Conservation (phyloP, 371 early-diverging fungal genomes). For the Apophysomyces elegans region DNA sequence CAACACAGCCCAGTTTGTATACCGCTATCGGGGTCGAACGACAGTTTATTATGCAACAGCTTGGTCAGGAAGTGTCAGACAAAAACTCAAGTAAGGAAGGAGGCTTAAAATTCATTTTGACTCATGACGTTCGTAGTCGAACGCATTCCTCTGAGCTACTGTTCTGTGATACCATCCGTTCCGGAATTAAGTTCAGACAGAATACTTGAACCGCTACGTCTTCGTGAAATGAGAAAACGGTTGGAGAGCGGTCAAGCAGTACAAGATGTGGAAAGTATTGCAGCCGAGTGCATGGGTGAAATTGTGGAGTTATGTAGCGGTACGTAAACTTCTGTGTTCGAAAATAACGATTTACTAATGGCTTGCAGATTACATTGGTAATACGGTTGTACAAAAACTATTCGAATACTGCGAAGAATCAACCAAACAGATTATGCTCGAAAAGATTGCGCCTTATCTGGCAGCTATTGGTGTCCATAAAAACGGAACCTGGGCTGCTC, state of each 20-base stretch:
- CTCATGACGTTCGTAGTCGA: constrained; percentile 14
- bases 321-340: constrained; percentile 16
- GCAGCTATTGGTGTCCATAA: constrained; percentile 85
- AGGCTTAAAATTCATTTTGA: neutral
- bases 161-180: constrained; percentile 68
- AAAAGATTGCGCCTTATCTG: constrained; percentile 65
- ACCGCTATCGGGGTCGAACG: constrained; percentile 40
- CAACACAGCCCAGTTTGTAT: constrained; percentile 28
- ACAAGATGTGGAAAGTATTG: constrained; percentile 63
- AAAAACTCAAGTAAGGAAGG: constrained; percentile 21
- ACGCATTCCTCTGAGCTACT: constrained; percentile 51
- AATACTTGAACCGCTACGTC: constrained; percentile 75
- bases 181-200: constrained; percentile 71
- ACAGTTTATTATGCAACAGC: constrained; percentile 40
- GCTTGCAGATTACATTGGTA: constrained; percentile 84
- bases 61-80: constrained; percentile 29
- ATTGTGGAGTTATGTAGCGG: constrained; percentile 46
- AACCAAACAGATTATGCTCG: constrained; percentile 48
- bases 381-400: constrained; percentile 79
- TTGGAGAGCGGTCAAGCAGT: constrained; percentile 65
- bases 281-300: constrained; percentile 64
- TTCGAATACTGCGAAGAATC: constrained; percentile 65
- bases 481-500: constrained; percentile 90
- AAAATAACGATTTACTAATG: neutral
- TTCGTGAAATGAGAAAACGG: constrained; percentile 86